These are phyloP conservation scores for Diaporthe helianthi DNA, from an alignment of 2,329 filamentous ascomycete species.

Conservation along the genomic window DNA sequence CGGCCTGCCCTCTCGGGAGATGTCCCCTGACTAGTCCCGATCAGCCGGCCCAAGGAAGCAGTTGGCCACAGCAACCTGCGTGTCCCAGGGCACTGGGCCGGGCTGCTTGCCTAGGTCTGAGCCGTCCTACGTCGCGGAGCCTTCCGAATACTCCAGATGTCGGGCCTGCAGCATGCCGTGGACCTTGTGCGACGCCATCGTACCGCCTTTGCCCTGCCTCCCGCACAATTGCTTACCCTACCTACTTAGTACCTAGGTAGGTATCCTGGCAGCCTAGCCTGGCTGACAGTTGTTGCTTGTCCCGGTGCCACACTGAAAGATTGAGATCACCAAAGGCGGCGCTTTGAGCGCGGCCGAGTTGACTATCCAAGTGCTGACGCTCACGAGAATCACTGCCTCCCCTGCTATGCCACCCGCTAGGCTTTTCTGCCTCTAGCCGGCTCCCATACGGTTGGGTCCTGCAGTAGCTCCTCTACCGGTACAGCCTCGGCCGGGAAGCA, in stretches of 20 bases:
- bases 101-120: not conserved
- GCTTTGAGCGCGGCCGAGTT: not conserved
- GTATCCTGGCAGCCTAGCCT: no score
- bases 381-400: not conserved
- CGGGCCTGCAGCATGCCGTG: not conserved
- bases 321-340: not conserved
- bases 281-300: constrained; percentile 16
- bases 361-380: not conserved
- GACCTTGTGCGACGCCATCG: not conserved
- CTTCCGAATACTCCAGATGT: not conserved
- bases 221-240: no score
- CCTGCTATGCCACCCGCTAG: not conserved
- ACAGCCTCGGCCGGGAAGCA: not conserved
- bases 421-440: not conserved
- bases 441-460: constrained; percentile 9
- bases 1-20: not conserved
- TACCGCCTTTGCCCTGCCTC: not conserved
- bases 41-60: not conserved
- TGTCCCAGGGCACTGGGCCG: not conserved
- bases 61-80: not conserved
- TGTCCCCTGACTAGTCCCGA: constrained; percentile 3
- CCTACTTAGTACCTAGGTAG: no score
- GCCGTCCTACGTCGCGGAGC: constrained; percentile 1
- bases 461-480: constrained; percentile 22
- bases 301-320: constrained; percentile 6